phyloP scores from a whole-genome alignment of 129 eudicot species.

The Solidago caesia region DNA sequence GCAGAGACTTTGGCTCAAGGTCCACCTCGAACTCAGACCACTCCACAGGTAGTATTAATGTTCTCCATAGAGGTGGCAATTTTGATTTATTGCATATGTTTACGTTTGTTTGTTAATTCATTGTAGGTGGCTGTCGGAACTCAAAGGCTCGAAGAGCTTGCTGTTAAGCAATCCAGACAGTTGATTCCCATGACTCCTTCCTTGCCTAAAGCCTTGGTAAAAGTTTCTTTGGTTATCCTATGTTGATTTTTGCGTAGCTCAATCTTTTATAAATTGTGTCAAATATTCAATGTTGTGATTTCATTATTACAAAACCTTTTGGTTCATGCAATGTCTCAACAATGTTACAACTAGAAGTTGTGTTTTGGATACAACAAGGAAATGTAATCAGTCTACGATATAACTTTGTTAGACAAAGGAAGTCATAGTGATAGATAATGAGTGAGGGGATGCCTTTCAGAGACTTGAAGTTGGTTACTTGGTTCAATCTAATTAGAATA shows the following conservation, averaged over 20 bases:
- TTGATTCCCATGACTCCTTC: conserved; percentile 85
- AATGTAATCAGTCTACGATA: background rate
- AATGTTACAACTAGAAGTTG: background rate
- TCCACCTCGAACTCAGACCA: conserved; percentile 59
- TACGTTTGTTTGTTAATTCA: background rate
- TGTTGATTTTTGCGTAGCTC: conserved; percentile 10
- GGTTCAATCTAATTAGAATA: background rate
- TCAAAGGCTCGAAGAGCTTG: conserved; percentile 90
- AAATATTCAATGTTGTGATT: background rate
- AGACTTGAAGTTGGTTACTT: background rate
- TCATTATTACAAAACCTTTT: background rate
- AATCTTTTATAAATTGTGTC: background rate
- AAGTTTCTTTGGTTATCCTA: background rate
- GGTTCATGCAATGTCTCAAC: no score
- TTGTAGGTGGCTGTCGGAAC: conserved; percentile 54
- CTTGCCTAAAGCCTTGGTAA: conserved; percentile 76
- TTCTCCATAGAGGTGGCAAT: background rate
- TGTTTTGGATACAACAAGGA: background rate
- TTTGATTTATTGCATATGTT: conserved; percentile 6
- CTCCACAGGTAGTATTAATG: conserved; percentile 58
- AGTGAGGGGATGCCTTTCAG: background rate
- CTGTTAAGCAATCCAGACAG: conserved; percentile 75
- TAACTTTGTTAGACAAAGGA: background rate
- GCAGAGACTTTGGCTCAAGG: conserved; percentile 88
- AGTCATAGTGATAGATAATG: background rate